phyloP scores from a whole-genome alignment of 345 rosid genomes.

The Camelina laxa region DNA sequence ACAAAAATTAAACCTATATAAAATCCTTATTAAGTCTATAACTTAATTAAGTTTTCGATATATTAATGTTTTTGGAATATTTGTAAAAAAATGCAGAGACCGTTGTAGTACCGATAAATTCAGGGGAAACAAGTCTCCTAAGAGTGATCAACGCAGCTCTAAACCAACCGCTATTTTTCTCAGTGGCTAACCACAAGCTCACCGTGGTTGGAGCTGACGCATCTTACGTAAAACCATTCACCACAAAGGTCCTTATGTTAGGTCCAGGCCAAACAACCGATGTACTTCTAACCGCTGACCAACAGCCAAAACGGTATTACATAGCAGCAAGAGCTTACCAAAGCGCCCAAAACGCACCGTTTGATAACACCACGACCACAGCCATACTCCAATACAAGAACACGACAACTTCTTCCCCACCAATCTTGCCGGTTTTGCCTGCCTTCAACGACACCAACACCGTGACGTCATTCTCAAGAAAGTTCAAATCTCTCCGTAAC shows the following conservation, averaged over 20 bases:
- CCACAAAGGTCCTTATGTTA: constrained; percentile 73
- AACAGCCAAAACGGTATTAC: constrained; percentile 71
- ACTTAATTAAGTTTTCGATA: neutral
- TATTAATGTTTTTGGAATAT: neutral
- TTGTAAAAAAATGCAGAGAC: constrained; percentile 58
- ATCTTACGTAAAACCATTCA: constrained; percentile 74
- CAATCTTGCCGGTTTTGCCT: constrained; percentile 64
- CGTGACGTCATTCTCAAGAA: constrained; percentile 59
- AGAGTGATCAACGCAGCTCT: constrained; percentile 83
- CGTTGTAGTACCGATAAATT: constrained; percentile 61
- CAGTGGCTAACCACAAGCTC: constrained; percentile 78
- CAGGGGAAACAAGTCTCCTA: constrained; percentile 80
- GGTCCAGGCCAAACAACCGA: constrained; percentile 99
- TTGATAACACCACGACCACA: constrained; percentile 85
- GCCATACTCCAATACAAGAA: constrained; percentile 87
- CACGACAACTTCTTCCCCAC: constrained; percentile 33
- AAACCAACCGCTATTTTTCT: constrained; percentile 85
- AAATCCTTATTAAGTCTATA: neutral
- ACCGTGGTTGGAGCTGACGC: constrained; percentile 96
- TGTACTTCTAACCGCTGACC: constrained; percentile 76
- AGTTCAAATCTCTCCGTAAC: constrained; percentile 56
- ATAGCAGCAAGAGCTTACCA: constrained; percentile 81
- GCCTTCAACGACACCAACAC: constrained; percentile 79
- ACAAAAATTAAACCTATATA: neutral
- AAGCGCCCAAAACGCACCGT: constrained; percentile 75